Percentiles rank a stretch among this genome's conserved stretches.
Evolutionary conservation across 225 moss, liverwort and hornwort species (phyloP).

Genomic region (Bryum argenteum): DNA sequence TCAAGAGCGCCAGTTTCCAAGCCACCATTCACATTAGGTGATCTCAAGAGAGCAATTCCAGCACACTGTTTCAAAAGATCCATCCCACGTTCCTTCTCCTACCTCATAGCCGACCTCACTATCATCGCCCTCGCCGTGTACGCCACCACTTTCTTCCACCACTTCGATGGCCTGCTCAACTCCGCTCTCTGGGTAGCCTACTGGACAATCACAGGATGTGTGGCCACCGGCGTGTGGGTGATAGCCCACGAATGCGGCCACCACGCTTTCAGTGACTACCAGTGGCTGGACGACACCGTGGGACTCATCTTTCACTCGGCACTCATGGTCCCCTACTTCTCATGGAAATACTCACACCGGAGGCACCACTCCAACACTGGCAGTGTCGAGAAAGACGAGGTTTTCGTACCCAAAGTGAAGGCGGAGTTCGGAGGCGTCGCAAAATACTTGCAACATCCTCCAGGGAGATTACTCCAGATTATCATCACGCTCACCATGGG

Average conservation of each 20-base stretch:
- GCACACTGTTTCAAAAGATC: slow-evolving; percentile 83
- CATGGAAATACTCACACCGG: slow-evolving; percentile 95
- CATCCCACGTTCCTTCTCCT: slow-evolving; percentile 68
- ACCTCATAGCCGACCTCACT: slow-evolving; percentile 61
- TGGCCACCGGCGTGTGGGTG: slow-evolving; percentile 91
- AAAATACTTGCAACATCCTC: slow-evolving; percentile 54
- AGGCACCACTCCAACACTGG: slow-evolving; percentile 95
- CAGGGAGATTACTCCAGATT: slow-evolving; percentile 65
- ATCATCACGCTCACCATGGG: slow-evolving; percentile 60
- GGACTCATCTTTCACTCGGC: slow-evolving; percentile 83
- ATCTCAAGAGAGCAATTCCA: slow-evolving; percentile 67
- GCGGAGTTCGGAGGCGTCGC: slow-evolving; percentile 33
- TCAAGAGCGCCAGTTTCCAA: slow-evolving; percentile 65
- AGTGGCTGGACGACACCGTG: slow-evolving; percentile 85
- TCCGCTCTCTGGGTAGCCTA: slow-evolving; percentile 72
- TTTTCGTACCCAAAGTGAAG: slow-evolving; percentile 78
- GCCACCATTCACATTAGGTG: slow-evolving; percentile 80
- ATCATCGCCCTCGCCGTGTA: slow-evolving; percentile 61
- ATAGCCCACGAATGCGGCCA: slow-evolving; percentile 94
- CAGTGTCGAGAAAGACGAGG: slow-evolving; percentile 85
- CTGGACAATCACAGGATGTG: slow-evolving; percentile 72
- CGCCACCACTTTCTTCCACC: slow-evolving; percentile 54
- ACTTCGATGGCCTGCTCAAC: slow-evolving; percentile 52
- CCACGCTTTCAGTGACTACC: slow-evolving; percentile 93
- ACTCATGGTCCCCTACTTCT: slow-evolving; percentile 90